phyloP scores from a whole-genome alignment of 257 asterid species.

The Petrea volubilis region DNA sequence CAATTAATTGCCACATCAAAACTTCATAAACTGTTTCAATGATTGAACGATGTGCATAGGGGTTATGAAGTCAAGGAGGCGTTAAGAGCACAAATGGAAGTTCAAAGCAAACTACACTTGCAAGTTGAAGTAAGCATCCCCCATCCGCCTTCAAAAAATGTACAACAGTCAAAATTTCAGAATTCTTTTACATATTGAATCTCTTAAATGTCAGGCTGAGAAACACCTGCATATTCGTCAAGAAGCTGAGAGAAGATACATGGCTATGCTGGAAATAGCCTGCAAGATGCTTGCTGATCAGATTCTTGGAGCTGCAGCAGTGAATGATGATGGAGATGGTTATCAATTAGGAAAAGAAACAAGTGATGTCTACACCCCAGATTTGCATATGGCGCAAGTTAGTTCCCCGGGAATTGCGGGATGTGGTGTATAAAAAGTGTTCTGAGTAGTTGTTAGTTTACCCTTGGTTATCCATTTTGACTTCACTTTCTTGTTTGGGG shows the following conservation, averaged over 20 bases:
- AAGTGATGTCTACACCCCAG: slow-evolving; percentile 41
- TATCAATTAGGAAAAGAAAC: slow-evolving; percentile 40
- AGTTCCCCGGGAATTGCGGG: slow-evolving; percentile 42
- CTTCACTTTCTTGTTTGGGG: slow-evolving; percentile 27
- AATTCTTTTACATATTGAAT: not conserved
- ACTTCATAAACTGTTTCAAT: slow-evolving; percentile 5
- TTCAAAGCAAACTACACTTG: slow-evolving; percentile 81
- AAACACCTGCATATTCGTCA: slow-evolving; percentile 81
- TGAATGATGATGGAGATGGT: slow-evolving; percentile 37
- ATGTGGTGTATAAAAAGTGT: slow-evolving; percentile 37
- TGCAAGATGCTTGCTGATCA: slow-evolving; percentile 83
- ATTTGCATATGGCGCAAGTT: slow-evolving; percentile 36
- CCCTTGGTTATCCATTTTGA: slow-evolving; percentile 15
- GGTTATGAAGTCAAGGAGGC: slow-evolving; percentile 95
- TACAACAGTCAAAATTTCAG: not conserved
- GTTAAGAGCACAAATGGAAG: slow-evolving; percentile 92
- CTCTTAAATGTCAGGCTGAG: slow-evolving; percentile 51
- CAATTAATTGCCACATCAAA: not conserved
- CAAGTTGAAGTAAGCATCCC: slow-evolving; percentile 81
- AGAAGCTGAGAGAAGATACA: slow-evolving; percentile 70
- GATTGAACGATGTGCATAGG: slow-evolving; percentile 43
- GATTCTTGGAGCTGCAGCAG: slow-evolving; percentile 54
- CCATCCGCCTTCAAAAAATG: not conserved
- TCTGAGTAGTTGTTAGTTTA: not conserved
- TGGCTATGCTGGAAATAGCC: slow-evolving; percentile 75